Base-by-base conservation (phyloP, 495 filamentous ascomycete genomes). In the Massariosphaeria phaeospora region DNA sequence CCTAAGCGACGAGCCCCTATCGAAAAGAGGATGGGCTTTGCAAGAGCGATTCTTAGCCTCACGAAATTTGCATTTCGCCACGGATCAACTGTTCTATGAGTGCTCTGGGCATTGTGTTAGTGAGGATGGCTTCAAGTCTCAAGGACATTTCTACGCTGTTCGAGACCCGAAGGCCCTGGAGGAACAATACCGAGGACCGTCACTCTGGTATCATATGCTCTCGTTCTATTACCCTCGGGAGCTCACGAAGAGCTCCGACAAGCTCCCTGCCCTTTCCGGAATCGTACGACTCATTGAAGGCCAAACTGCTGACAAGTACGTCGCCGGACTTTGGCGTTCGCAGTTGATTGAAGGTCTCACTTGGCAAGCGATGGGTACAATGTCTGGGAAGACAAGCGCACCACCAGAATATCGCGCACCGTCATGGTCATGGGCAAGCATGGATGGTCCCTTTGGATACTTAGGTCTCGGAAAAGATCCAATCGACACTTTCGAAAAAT, bases 361-460 rank as follows among this genome's bases (percentile, higher is more conserved):
- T 1, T 57, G 53, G 53, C 35, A 48, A 13, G 41, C 42, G 2
- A 33, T 54, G 17, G 50, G 41, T 10, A 33, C 50, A 15, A 15
- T 15, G 11, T 18, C 23, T 10, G 39, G 39, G 7, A 31, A 20
- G 3, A 42, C 49, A 2, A 55, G 21, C 8, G 27, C 23, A 5
- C 36, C 49, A 5, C 26, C 26, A 1, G 36, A 48, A 17, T 55
- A 48, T 29, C 17, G 41, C 10, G 52, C 52, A 3, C 52, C 52
- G 13, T 47, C 52, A 2, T 55, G 52, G 52, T 55, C 52, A 10
- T 55, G 41, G 41, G 52, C 52, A 18, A 35, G 41, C 20, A 29
- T 55, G n/a, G 49, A 52, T 24, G 49, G 49, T 11, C 33, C 33
- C 9, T 39, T 40, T 18, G 48, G 33, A 15, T 39, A 51, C 27